These are phyloP conservation scores for Azolla pinnata DNA, from an alignment of 75 land plant genomes.

Conservation along the genomic window DNA sequence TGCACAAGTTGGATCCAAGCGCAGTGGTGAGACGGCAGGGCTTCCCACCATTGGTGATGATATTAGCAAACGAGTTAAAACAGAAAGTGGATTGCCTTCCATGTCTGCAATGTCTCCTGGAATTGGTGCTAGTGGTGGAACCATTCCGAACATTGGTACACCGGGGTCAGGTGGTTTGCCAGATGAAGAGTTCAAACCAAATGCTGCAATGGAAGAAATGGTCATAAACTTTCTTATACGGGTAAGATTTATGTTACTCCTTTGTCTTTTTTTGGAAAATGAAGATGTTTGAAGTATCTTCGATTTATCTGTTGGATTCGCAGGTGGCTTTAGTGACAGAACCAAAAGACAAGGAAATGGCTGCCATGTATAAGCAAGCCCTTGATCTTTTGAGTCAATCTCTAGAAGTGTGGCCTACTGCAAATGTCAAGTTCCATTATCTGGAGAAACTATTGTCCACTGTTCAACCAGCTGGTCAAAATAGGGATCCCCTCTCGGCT, in stretches of 20 bases:
- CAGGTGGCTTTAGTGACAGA: conserved; percentile 98
- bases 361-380: conserved; percentile 92
- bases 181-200: conserved; percentile 98
- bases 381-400: conserved; percentile 90
- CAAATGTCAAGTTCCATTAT: conserved; percentile 97
- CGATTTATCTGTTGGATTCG: conserved; percentile 1
- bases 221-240: conserved; percentile 94
- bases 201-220: conserved; percentile 99
- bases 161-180: conserved; percentile 80
- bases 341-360: conserved; percentile 91
- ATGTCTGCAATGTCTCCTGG: conserved; percentile 85
- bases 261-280: no score
- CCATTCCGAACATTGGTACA: conserved; percentile 88
- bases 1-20: conserved; percentile 31
- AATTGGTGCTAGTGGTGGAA: conserved; percentile 36
- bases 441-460: conserved; percentile 78
- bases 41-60: conserved; percentile 46
- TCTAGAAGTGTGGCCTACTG: conserved; percentile 96
- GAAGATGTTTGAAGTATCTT: not conserved
- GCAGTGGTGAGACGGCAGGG: conserved; percentile 47
- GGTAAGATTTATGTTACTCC: conserved; percentile 29
- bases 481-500: conserved; percentile 92
- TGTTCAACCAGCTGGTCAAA: conserved; percentile 58
- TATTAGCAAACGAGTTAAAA: conserved; percentile 64
- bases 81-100: conserved; percentile 76